Conservation (phyloP, 1,139 yeast genomes). For the Zygoascus sp. region DNA sequence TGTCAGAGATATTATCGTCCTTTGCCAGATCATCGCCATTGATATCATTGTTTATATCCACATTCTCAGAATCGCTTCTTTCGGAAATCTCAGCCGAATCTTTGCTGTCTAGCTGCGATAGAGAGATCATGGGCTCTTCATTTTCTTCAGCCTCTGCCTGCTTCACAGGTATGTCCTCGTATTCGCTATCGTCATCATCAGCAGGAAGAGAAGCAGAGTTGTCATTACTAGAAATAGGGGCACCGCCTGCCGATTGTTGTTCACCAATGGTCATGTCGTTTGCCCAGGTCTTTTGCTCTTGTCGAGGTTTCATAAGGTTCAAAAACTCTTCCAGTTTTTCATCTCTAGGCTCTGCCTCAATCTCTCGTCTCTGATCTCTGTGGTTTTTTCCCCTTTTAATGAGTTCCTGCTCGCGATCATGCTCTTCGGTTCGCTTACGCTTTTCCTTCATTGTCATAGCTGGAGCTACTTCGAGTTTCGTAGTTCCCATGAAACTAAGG, state of each 20-base stretch:
- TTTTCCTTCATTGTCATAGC: slow-evolving; percentile 82
- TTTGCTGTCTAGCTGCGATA: slow-evolving; percentile 13
- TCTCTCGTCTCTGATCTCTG: background rate
- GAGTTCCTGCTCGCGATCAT: slow-evolving; percentile 36
- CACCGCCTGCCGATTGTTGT: slow-evolving; percentile 4
- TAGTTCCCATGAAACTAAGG: slow-evolving; percentile 75
- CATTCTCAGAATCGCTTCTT: slow-evolving; percentile 13
- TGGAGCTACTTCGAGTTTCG: slow-evolving; percentile 68
- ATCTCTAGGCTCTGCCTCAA: slow-evolving; percentile 36
- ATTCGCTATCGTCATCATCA: slow-evolving; percentile 26
- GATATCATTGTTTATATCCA: slow-evolving; percentile 22
- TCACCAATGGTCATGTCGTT: slow-evolving; percentile 50
- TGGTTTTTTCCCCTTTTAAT: slow-evolving; percentile 42
- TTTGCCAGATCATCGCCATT: slow-evolving; percentile 38
- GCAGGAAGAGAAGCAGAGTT: slow-evolving; percentile 4
- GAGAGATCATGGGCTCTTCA: slow-evolving; percentile 23
- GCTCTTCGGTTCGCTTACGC: slow-evolving; percentile 37
- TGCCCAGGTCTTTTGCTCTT: slow-evolving; percentile 65
- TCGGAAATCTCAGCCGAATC: slow-evolving; percentile 14
- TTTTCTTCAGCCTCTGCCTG: slow-evolving; percentile 26
- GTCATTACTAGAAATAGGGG: background rate
- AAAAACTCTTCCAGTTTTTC: slow-evolving; percentile 73
- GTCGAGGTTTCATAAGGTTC: slow-evolving; percentile 76
- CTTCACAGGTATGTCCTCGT: slow-evolving; percentile 20
- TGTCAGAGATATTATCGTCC: slow-evolving; percentile 62